Evolutionary conservation across 176 grass and related monocot genomes (phyloP).

Genomic region (Carex scoparia): DNA sequence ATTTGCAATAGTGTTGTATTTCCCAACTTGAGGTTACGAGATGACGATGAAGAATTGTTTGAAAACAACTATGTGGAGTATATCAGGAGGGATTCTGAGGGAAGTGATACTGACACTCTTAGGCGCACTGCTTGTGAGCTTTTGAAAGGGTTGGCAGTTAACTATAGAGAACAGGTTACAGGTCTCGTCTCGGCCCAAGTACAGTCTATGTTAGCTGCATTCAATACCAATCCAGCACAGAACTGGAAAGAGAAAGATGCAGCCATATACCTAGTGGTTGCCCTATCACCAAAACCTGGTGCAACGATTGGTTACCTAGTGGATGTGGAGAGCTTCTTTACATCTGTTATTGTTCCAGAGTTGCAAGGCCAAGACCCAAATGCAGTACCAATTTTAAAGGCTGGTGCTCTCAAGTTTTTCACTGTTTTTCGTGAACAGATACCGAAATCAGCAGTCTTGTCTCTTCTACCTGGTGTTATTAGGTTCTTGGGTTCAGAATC

Average conservation of each 20-base stretch:
- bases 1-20: slow-evolving; percentile 89
- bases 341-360: slow-evolving; percentile 80
- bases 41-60: slow-evolving; percentile 93
- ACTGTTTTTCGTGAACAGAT: slow-evolving; percentile 89
- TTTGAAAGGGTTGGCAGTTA: slow-evolving; percentile 63
- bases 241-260: slow-evolving; percentile 99
- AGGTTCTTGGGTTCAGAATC: slow-evolving; percentile 77
- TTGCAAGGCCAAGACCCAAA: slow-evolving; percentile 66
- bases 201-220: slow-evolving; percentile 75
- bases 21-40: slow-evolving; percentile 84
- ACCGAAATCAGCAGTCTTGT: slow-evolving; percentile 57
- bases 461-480: slow-evolving; percentile 50
- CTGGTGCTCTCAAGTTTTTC: slow-evolving; percentile 87
- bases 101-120: slow-evolving; percentile 77
- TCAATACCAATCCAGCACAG: slow-evolving; percentile 42
- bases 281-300: slow-evolving; percentile 76
- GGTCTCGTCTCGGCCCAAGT: slow-evolving; percentile 63
- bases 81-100: slow-evolving; percentile 87
- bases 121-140: slow-evolving; percentile 79
- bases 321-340: slow-evolving; percentile 91
- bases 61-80: slow-evolving; percentile 89
- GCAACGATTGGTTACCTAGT: slow-evolving; percentile 53
- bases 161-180: slow-evolving; percentile 82
- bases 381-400: slow-evolving; percentile 81
- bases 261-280: slow-evolving; percentile 86